Percentiles rank a stretch among this genome's conserved stretches.
These are phyloP conservation scores for Penicillium sp. DNA, from an alignment of 2,329 filamentous ascomycete genomes.

Conservation along the genomic window DNA sequence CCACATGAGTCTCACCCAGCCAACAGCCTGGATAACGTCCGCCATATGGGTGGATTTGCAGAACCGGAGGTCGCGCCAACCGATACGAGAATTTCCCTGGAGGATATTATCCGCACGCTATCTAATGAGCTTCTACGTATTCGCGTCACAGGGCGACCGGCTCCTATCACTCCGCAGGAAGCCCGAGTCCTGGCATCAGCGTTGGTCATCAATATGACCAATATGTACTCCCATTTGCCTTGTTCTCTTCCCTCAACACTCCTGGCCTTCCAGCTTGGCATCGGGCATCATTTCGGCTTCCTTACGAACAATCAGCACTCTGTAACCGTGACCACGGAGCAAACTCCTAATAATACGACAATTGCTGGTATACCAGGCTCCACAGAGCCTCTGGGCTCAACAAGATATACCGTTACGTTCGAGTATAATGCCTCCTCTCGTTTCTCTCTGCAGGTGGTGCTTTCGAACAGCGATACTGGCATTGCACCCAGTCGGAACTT, in stretches of 20 bases:
- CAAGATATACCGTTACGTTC: slow-evolving; percentile 34
- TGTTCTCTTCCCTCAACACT: slow-evolving; percentile 33
- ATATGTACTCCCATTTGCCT: slow-evolving; percentile 38
- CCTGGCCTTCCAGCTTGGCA: slow-evolving; percentile 45
- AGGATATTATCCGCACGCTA: slow-evolving; percentile 42
- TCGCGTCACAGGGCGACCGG: slow-evolving; percentile 37
- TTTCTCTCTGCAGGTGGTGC: slow-evolving; percentile 37
- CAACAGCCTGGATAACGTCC: neutral
- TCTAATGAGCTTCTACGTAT: slow-evolving; percentile 41
- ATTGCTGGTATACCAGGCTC: neutral
- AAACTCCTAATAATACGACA: slow-evolving; percentile 10
- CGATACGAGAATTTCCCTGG: slow-evolving; percentile 32
- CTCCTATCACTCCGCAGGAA: slow-evolving; percentile 39
- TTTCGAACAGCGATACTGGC: slow-evolving; percentile 28
- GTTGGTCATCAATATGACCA: slow-evolving; percentile 40
- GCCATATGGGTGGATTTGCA: neutral
- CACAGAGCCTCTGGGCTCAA: slow-evolving; percentile 8
- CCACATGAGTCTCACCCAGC: neutral
- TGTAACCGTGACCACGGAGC: slow-evolving; percentile 37
- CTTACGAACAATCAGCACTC: slow-evolving; percentile 31
- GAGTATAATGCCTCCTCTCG: slow-evolving; percentile 35
- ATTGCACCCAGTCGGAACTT: slow-evolving; percentile 11
- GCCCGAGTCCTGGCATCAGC: slow-evolving; percentile 40
- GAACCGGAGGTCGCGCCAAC: slow-evolving; percentile 17
- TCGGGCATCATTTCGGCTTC: slow-evolving; percentile 45